These are phyloP conservation scores for Leptomonas pyrrhocoris DNA, from an alignment of 208 protist genomes.

Conservation along the genomic window DNA sequence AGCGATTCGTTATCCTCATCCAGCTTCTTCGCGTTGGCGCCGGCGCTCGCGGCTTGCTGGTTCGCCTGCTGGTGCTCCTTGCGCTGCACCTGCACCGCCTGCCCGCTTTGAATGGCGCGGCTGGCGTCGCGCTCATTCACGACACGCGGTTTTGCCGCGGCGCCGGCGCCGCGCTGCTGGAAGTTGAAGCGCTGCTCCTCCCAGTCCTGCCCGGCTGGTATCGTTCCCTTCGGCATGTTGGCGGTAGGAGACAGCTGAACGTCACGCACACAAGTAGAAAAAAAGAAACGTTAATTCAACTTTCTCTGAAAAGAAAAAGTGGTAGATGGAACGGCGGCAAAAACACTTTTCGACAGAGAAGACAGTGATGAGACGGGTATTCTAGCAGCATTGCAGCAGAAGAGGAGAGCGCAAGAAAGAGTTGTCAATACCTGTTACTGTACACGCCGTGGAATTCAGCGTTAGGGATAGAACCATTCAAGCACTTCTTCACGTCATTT, in stretches of 20 bases:
- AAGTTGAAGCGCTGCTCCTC: constrained; percentile 90
- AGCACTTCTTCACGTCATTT: too few species aligned
- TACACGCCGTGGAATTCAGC: too few species aligned
- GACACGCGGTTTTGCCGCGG: constrained; percentile 37
- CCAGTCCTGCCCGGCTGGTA: constrained; percentile 85
- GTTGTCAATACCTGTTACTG: too few species aligned
- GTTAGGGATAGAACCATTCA: too few species aligned
- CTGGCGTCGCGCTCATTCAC: constrained; percentile 78
- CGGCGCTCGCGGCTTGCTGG: constrained; percentile 58
- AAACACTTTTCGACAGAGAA: too few species aligned
- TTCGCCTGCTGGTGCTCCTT: constrained; percentile 78
- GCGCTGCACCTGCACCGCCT: constrained; percentile 61
- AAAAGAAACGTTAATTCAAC: background rate
- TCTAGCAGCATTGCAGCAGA: background rate
- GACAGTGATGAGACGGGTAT: background rate
- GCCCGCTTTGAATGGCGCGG: constrained; percentile 75
- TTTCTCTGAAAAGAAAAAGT: background rate
- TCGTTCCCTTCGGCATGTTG: constrained; percentile 52
- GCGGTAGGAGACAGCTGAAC: too few species aligned
- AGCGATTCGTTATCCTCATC: constrained; percentile 86
- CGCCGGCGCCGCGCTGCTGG: constrained; percentile 35
- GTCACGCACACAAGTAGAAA: background rate
- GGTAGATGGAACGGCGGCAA: background rate
- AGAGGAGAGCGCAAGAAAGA: too few species aligned
- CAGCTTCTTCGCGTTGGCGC: constrained; percentile 87